Base-by-base conservation (phyloP, 2,329 filamentous ascomycete genomes). In the Aureobasidium leucospermi region DNA sequence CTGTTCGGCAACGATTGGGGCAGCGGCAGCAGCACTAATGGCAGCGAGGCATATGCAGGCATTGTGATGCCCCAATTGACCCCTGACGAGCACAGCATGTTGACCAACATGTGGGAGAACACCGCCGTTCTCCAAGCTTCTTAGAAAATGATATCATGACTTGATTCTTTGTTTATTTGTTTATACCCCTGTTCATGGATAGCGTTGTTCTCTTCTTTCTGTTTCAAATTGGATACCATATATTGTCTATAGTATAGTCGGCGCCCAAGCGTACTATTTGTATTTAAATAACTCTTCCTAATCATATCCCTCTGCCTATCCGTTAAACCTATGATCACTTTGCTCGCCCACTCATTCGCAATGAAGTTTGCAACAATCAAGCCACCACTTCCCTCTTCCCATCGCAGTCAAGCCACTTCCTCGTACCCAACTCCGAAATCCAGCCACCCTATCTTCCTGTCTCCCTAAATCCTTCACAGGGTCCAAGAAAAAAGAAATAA, bases 1-100 rank as follows among this genome's bases (percentile, higher is more conserved):
- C 70, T 74, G 47, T 74, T 73, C 62, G 69, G 62, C 51, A 60
- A 59, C 66, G 61, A 53, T 31, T 65, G 63, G 62, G 48, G 61
- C 13, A 38, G 34, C 51, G 56, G 48, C 43, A 60, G 52, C 39
- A 63, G 62, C 48, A 64, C 64, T 3, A 59, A 64, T 8, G 55
- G 52, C n/a, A 56, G 55, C 6, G 67, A 68, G 28, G 55, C 59
- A 11, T 70, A 67, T 59, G 63, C 62, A 31, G 67, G 64, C n/a
- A 68, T 71, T 32, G 55, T 69, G 41, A 66, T 68, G 62, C 67
- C 68, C 19, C 63, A 68, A 16, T 36, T 67, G 41, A 63, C 63
- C 6, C 42, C 61, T 31, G 59, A 62, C 48, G 62, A 63, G 52
- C 63, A 65, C 23, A 58, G 60, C 19, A 38, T 62, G 16, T 60